These are phyloP conservation scores for Aquilaria sinensis DNA, from an alignment of 345 rosid genomes.

Conservation along the genomic window DNA sequence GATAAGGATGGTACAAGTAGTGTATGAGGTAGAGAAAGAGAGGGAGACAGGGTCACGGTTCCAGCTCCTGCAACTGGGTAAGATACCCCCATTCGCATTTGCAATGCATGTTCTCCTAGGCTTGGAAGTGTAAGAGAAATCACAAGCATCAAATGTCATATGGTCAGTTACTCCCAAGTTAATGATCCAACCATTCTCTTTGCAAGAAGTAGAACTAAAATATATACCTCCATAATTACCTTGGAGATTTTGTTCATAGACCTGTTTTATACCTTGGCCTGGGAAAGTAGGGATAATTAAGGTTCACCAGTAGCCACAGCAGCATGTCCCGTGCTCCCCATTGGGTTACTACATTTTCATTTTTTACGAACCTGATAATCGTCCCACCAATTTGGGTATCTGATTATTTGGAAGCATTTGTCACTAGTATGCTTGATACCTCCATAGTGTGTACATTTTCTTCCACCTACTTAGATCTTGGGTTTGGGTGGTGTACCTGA, in stretches of 20 bases:
- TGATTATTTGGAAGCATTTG: neutral
- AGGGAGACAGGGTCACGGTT: neutral
- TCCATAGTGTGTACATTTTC: slow-evolving; percentile 1
- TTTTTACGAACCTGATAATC: slow-evolving; percentile 2
- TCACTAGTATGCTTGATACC: slow-evolving; percentile 2
- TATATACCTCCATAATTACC: neutral
- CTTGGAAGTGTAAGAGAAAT: neutral
- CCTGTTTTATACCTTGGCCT: no score
- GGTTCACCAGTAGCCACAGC: neutral
- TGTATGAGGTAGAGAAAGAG: neutral
- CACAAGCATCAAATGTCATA: neutral
- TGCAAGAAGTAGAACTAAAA: neutral
- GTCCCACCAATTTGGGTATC: slow-evolving; percentile 12
- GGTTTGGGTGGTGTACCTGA: neutral
- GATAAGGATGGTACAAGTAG: neutral
- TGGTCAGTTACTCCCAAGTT: neutral
- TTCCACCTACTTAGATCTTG: neutral
- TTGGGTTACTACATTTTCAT: neutral
- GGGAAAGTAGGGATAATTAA: neutral
- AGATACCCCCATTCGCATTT: neutral
- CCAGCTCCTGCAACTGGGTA: neutral
- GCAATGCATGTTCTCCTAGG: neutral
- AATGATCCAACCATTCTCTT: neutral
- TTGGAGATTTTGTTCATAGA: neutral
- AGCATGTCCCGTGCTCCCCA: neutral